A percentile compares a stretch with the other conserved stretches of the same genome.
These are phyloP conservation scores for Rhododendron kiyosumense DNA, from an alignment of 148 eudicot species.

Conservation along the genomic window DNA sequence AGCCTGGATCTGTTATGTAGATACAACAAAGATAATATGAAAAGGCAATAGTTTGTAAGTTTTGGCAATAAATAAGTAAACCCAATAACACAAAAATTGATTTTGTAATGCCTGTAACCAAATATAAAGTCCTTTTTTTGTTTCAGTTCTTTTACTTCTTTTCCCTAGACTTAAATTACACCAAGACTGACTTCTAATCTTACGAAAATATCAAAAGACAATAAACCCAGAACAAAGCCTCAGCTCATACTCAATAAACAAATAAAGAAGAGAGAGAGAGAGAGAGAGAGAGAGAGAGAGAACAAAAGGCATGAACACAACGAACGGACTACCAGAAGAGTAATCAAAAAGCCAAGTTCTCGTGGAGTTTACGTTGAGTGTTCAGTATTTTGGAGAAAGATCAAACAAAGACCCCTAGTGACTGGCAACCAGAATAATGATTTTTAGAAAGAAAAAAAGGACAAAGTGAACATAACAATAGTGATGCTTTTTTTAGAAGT, in stretches of 20 bases:
- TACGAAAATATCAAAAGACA: background rate
- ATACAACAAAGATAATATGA: background rate
- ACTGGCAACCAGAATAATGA: background rate
- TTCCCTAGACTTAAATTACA: background rate
- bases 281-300: background rate
- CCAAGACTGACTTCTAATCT: background rate
- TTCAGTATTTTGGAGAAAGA: background rate
- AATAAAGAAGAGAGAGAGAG: background rate
- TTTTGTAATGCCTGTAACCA: background rate
- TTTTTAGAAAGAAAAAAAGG: background rate
- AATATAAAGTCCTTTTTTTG: background rate
- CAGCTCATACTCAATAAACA: background rate
- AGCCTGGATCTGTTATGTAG: conserved; percentile 62
- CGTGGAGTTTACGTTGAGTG: background rate
- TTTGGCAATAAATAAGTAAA: background rate
- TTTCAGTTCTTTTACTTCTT: background rate
- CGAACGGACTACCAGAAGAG: too few relatives aligned
- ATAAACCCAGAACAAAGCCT: background rate
- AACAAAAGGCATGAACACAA: background rate
- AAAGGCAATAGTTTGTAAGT: background rate
- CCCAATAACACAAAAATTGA: background rate
- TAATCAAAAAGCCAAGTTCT: background rate
- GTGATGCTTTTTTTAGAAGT: background rate
- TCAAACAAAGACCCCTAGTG: background rate
- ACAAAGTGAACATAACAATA: background rate